Conservation (phyloP, 192 early-diverging fungal genomes). For the Jimgerdemannia lactiflua region DNA sequence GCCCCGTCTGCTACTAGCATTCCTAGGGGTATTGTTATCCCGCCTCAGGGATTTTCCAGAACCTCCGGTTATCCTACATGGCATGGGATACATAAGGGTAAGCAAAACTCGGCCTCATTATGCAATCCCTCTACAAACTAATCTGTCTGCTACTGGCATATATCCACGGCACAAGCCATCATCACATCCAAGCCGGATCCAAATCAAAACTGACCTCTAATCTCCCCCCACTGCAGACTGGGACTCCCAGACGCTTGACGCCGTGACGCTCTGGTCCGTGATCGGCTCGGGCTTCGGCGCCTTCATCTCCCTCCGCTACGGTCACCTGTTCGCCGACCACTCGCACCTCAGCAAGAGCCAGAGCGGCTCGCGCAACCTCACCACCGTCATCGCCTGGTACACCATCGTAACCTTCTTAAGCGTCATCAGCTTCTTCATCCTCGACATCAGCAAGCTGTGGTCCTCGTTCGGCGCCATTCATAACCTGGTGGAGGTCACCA, state of each 20-base stretch:
- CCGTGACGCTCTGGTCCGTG: not conserved
- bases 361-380: not conserved
- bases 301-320: not conserved
- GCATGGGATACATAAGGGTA: not conserved
- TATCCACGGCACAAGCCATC: too few species aligned
- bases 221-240: not conserved
- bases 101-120: not conserved
- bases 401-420: not conserved
- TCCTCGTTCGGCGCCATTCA: constrained; percentile 24
- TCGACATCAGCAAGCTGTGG: constrained; percentile 17
- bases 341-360: not conserved
- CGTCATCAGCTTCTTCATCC: not conserved
- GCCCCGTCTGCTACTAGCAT: too few species aligned
- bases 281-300: not conserved
- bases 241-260: not conserved
- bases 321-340: not conserved
- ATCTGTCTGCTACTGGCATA: too few species aligned
- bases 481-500: constrained; percentile 37
- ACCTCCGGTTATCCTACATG: not conserved
- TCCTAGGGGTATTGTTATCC: too few species aligned
- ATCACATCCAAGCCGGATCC: too few species aligned
- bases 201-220: not conserved
- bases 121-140: too few species aligned
- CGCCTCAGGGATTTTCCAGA: not conserved
- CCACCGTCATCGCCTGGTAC: constrained; percentile 2